Percentiles rank a stretch among this genome's conserved stretches.
Evolutionary conservation across 2,329 filamentous ascomycete genomes (phyloP).

Genomic region (Hymenotorrendiella dingleyae): DNA sequence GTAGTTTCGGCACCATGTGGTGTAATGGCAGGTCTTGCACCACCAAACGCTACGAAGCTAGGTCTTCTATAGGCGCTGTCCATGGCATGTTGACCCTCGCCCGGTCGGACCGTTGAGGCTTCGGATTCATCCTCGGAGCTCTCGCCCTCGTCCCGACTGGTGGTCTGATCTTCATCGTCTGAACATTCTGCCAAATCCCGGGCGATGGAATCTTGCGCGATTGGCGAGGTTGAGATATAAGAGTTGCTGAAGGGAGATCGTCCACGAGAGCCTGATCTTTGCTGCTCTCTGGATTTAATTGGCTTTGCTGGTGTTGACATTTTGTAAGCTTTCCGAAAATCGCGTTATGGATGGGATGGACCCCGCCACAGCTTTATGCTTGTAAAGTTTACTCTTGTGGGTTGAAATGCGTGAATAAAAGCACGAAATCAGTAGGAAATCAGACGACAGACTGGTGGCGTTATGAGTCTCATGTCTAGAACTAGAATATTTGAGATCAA

Average conservation of each 20-base stretch:
- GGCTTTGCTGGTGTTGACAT: conserved; percentile 26
- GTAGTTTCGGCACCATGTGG: conserved; percentile 43
- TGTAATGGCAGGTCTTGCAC: conserved; percentile 63
- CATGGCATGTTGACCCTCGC: conserved; percentile 42
- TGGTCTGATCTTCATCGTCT: conserved; percentile 45
- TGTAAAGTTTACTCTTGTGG: no score
- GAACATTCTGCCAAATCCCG: conserved; percentile 61
- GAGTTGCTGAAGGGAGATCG: conserved; percentile 35
- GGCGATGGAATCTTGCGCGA: conserved; percentile 60
- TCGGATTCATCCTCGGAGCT: conserved; percentile 36
- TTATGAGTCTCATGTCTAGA: no score
- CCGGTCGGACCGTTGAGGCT: conserved; percentile 31
- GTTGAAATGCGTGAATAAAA: no score
- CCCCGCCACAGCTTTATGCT: neutral
- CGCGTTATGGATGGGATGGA: neutral
- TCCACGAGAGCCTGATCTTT: conserved; percentile 19
- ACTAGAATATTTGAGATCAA: no score
- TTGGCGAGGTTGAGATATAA: conserved; percentile 55
- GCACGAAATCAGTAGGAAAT: neutral
- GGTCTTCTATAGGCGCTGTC: conserved; percentile 68
- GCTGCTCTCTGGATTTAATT: conserved; percentile 14
- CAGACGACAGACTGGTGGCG: no score
- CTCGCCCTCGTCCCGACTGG: conserved; percentile 34
- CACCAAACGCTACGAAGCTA: conserved; percentile 68
- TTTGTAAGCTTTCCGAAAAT: conserved; percentile 2